These are phyloP conservation scores for Tetracladium marchalianum DNA, from an alignment of 495 filamentous ascomycete species.

Conservation along the genomic window DNA sequence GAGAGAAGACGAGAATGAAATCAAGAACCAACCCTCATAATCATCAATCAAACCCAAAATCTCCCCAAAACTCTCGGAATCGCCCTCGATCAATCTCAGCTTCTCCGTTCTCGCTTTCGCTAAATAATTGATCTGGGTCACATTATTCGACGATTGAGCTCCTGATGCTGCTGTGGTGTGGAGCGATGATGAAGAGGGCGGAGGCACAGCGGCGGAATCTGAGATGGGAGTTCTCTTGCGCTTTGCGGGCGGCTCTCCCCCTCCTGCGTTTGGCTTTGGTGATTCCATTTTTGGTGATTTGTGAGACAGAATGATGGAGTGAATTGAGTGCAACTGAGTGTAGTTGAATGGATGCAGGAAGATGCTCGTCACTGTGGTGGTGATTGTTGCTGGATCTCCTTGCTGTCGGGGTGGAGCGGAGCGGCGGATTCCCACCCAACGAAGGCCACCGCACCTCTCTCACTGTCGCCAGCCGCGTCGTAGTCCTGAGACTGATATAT, in stretches of 20 bases:
- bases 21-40: constrained; percentile 47
- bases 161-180: too few relatives aligned
- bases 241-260: constrained; percentile 42
- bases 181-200: constrained; percentile 33
- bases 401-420: too few relatives aligned
- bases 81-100: constrained; percentile 35
- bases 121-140: constrained; percentile 75
- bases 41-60: constrained; percentile 57
- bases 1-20: background rate
- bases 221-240: constrained; percentile 50
- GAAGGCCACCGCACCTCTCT: background rate
- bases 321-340: too few relatives aligned
- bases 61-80: constrained; percentile 32
- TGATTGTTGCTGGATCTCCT: background rate
- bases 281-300: constrained; percentile 23
- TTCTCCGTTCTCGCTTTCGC: constrained; percentile 25
- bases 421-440: too few relatives aligned
- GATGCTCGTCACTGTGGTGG: too few relatives aligned
- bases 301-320: too few relatives aligned
- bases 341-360: too few relatives aligned
- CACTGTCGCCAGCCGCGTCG: too few relatives aligned
- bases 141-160: constrained; percentile 39
- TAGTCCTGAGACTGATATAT: too few relatives aligned
- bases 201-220: constrained; percentile 27
- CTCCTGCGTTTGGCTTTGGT: constrained; percentile 22